Evolutionary conservation across 2,329 filamentous ascomycete species (phyloP).

Genomic region (Triangularia verruculosa): DNA sequence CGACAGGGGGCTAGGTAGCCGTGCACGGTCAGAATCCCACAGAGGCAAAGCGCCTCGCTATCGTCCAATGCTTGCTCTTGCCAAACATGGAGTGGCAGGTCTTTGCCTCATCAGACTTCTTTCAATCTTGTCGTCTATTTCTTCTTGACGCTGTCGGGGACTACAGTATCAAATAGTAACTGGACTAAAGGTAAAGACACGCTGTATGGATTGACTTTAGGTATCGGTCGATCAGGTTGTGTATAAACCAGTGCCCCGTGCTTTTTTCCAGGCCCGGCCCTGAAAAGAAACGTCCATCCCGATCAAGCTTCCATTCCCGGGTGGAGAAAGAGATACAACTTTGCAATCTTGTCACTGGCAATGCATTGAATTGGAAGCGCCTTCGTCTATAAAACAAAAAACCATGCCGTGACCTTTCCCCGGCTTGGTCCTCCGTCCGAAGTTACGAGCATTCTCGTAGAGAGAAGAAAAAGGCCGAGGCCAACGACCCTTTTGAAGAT

Average conservation of each 20-base stretch:
- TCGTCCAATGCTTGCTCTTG: background rate
- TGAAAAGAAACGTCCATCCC: background rate
- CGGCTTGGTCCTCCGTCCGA: too few relatives aligned
- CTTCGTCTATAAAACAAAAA: background rate
- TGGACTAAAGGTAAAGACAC: background rate
- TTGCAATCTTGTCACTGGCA: conserved; percentile 20
- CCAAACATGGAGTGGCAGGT: background rate
- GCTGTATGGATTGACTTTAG: conserved; percentile 1
- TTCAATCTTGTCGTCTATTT: too few relatives aligned
- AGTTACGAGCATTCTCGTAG: too few relatives aligned
- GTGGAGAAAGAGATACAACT: conserved; percentile 14
- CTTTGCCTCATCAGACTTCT: background rate
- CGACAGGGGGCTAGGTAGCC: conserved; percentile 12
- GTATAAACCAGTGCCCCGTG: background rate
- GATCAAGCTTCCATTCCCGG: conserved; percentile 1
- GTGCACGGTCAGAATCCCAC: conserved; percentile 18
- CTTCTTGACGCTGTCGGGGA: background rate
- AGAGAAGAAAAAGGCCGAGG: background rate
- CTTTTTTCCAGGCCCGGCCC: background rate
- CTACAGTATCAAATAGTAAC: background rate
- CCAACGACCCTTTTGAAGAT: background rate
- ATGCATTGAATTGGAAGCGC: background rate
- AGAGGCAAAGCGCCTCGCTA: conserved; percentile 6
- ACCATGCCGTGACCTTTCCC: too few relatives aligned
- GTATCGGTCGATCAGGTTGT: conserved; percentile 10